Conservation (phyloP, 306 rosid genomes). For the Alnus rubra region DNA sequence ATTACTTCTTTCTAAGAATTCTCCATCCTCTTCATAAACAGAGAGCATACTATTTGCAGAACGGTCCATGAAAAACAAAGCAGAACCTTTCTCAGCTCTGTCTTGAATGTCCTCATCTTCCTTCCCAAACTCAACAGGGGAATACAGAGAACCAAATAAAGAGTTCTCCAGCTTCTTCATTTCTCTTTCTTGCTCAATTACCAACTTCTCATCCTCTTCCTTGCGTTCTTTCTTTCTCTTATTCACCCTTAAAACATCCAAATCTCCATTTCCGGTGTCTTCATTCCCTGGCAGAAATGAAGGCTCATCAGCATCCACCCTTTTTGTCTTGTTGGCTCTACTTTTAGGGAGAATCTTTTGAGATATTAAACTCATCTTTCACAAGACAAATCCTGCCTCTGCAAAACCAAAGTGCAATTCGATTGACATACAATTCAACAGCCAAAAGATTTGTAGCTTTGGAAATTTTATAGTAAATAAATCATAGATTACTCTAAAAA, state of each 20-base stretch:
- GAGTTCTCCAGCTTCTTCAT: slow-evolving; percentile 72
- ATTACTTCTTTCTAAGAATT: slow-evolving; percentile 31
- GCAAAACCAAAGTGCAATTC: slow-evolving; percentile 21
- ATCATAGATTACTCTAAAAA: neutral
- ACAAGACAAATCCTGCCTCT: slow-evolving; percentile 35
- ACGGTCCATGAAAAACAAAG: slow-evolving; percentile 67
- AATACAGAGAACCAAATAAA: slow-evolving; percentile 73
- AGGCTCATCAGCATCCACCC: slow-evolving; percentile 34
- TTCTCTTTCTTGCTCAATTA: slow-evolving; percentile 55
- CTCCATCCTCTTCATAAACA: slow-evolving; percentile 46
- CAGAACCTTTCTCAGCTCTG: slow-evolving; percentile 31
- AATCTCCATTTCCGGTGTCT: slow-evolving; percentile 27
- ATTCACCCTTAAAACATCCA: slow-evolving; percentile 36
- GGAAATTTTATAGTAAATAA: neutral
- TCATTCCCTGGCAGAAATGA: slow-evolving; percentile 26
- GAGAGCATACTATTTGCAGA: slow-evolving; percentile 48
- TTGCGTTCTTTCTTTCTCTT: slow-evolving; percentile 61
- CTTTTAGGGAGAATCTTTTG: slow-evolving; percentile 44
- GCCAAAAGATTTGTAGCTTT: neutral
- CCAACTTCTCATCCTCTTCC: slow-evolving; percentile 37
- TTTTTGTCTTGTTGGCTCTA: slow-evolving; percentile 37
- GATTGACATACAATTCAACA: neutral
- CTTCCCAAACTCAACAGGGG: slow-evolving; percentile 72
- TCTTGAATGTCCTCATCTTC: slow-evolving; percentile 37
- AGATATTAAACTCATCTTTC: slow-evolving; percentile 78